These are phyloP conservation scores for Cordia subcordata DNA, from an alignment of 257 asterid species.

Conservation along the genomic window DNA sequence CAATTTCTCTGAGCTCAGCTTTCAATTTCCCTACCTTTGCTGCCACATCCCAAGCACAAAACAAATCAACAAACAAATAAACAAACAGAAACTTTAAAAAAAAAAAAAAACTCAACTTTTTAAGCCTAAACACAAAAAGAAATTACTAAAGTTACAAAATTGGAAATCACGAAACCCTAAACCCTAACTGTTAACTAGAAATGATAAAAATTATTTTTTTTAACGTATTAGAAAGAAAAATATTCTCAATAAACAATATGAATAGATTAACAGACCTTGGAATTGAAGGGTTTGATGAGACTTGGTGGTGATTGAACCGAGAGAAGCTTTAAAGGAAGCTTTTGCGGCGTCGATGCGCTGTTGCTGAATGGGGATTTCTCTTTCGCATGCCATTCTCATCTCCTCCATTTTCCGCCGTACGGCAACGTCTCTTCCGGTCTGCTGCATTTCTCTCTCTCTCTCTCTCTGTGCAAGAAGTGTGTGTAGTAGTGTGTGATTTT, in stretches of 20 bases:
- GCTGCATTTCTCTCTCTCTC: constrained; percentile 34
- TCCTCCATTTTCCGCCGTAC: constrained; percentile 51
- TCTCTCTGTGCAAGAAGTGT: not conserved
- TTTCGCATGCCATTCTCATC: constrained; percentile 49
- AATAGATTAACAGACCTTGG: constrained; percentile 38
- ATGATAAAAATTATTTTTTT: not conserved
- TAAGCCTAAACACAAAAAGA: not conserved
- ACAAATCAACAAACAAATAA: constrained; percentile 13
- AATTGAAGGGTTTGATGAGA: constrained; percentile 57
- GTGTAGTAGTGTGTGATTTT: not conserved
- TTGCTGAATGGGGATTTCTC: constrained; percentile 62
- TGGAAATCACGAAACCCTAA: too few species aligned
- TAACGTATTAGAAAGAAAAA: not conserved
- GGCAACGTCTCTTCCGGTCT: constrained; percentile 24
- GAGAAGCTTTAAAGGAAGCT: constrained; percentile 18
- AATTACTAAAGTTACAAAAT: not conserved
- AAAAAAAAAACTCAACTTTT: not conserved
- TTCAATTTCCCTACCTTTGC: constrained; percentile 58
- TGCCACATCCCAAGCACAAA: constrained; percentile 21
- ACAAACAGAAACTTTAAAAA: not conserved
- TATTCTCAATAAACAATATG: not conserved
- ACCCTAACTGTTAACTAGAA: too few species aligned
- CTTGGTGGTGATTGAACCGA: constrained; percentile 37
- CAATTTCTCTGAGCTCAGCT: constrained; percentile 60
- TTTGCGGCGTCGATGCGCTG: constrained; percentile 44